Percentiles rank a stretch among this genome's conserved stretches.
These are phyloP conservation scores for Termitomyces sp. DNA, from an alignment of 1,284 basidiomycete genomes.

Conservation along the genomic window DNA sequence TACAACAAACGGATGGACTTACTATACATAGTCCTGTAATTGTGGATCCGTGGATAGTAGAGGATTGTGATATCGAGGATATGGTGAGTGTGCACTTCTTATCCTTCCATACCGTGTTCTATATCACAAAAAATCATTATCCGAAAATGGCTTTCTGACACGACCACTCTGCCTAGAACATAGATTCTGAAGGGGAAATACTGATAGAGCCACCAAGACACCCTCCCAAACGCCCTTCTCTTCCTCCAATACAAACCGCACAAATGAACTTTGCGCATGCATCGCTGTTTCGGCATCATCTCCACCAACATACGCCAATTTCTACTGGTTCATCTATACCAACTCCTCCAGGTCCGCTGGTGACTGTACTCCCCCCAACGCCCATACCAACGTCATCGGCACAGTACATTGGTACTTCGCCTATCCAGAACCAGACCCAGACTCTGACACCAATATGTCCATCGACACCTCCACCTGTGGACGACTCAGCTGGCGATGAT, in stretches of 20 bases:
- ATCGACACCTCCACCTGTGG: slow-evolving; percentile 21
- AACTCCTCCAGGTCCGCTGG: slow-evolving; percentile 20
- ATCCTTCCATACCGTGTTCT: not conserved
- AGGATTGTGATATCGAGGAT: slow-evolving; percentile 24
- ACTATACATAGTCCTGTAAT: slow-evolving; percentile 51
- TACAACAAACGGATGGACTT: slow-evolving; percentile 53
- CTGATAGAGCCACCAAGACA: slow-evolving; percentile 4
- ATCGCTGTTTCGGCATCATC: slow-evolving; percentile 4
- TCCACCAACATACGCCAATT: slow-evolving; percentile 8
- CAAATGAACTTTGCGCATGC: slow-evolving; percentile 6
- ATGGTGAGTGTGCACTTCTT: slow-evolving; percentile 32
- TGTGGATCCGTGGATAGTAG: slow-evolving; percentile 13
- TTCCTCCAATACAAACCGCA: slow-evolving; percentile 20
- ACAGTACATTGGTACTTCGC: slow-evolving; percentile 7
- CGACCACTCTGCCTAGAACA: slow-evolving; percentile 15
- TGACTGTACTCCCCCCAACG: slow-evolving; percentile 35
- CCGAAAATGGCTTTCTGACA: slow-evolving; percentile 1
- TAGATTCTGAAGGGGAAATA: slow-evolving; percentile 22
- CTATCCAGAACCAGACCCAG: slow-evolving; percentile 2
- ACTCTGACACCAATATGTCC: slow-evolving; percentile 17
- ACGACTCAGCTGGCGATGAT: slow-evolving; percentile 3
- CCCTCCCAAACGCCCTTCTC: slow-evolving; percentile 13
- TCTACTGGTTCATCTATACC: slow-evolving; percentile 1
- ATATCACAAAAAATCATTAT: not conserved
- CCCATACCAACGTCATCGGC: slow-evolving; percentile 13